These are phyloP conservation scores for Leccinum subgranulosum DNA, from an alignment of 768 basidiomycete genomes.

Conservation along the genomic window DNA sequence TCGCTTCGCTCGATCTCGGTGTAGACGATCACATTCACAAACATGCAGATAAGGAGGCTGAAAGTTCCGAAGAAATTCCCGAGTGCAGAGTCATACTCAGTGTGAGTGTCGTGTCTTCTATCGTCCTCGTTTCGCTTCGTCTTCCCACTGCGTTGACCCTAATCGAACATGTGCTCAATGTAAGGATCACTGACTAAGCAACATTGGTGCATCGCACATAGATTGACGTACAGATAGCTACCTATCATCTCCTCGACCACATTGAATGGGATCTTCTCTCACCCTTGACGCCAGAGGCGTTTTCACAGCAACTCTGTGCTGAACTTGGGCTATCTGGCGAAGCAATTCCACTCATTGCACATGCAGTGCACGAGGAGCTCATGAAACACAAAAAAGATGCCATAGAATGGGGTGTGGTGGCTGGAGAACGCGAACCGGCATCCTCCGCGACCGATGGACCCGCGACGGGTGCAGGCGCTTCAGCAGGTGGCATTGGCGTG, in stretches of 20 bases:
- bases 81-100: constrained; percentile 83
- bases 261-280: constrained; percentile 99
- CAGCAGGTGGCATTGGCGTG: constrained; percentile 39
- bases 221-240: constrained; percentile 97
- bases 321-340: constrained; percentile 90
- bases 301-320: constrained; percentile 72
- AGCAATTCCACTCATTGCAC: constrained; percentile 83
- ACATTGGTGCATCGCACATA: constrained; percentile 28
- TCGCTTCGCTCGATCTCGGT: constrained; percentile 74
- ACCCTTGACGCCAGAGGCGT: constrained; percentile 82
- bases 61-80: constrained; percentile 59
- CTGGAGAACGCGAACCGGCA: constrained; percentile 43
- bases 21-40: constrained; percentile 28
- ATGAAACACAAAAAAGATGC: constrained; percentile 94
- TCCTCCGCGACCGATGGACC: constrained; percentile 17
- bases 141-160: constrained; percentile 14
- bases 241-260: constrained; percentile 87
- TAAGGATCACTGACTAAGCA: constrained; percentile 9
- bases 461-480: constrained; percentile 4
- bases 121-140: constrained; percentile 1
- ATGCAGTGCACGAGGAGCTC: constrained; percentile 94
- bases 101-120: constrained; percentile 40
- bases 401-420: constrained; percentile 89
- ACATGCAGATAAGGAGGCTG: constrained; percentile 25
- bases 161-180: constrained; percentile 16